Percentiles rank a stretch among this genome's conserved stretches.
These are phyloP conservation scores for Rhizopus sp. DNA, from an alignment of 371 early-diverging fungal species.

Conservation along the genomic window DNA sequence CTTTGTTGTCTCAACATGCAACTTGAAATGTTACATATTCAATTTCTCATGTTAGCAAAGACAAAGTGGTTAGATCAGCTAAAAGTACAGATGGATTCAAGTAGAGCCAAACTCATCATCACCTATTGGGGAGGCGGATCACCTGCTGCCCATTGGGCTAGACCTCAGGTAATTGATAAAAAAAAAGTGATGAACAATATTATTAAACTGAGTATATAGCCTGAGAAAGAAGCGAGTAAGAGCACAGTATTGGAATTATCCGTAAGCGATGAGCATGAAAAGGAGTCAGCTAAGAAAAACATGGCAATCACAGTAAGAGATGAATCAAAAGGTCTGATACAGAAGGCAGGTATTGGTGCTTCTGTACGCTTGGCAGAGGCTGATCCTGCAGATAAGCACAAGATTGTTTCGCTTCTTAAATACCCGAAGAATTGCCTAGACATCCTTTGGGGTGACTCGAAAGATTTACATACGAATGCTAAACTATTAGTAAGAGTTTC, in stretches of 20 bases:
- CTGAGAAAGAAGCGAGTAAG: background rate
- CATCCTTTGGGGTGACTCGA: constrained; percentile 39
- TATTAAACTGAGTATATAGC: background rate
- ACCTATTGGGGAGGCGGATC: constrained; percentile 65
- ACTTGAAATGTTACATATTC: constrained; percentile 65
- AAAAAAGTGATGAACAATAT: no score
- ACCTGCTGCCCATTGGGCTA: constrained; percentile 44
- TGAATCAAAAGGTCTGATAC: constrained; percentile 43
- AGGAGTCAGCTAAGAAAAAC: constrained; percentile 17
- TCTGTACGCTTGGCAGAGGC: constrained; percentile 34
- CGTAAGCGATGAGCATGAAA: constrained; percentile 30
- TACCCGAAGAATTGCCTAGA: constrained; percentile 42
- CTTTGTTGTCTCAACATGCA: constrained; percentile 66
- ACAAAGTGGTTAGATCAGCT: constrained; percentile 70
- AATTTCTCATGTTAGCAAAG: constrained; percentile 59
- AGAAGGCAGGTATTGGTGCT: constrained; percentile 50
- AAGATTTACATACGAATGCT: constrained; percentile 32
- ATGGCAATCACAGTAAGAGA: constrained; percentile 35
- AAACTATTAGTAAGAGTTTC: constrained; percentile 31
- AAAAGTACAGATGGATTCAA: constrained; percentile 59
- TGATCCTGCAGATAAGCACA: constrained; percentile 25
- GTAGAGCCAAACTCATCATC: constrained; percentile 56
- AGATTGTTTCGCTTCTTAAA: constrained; percentile 38
- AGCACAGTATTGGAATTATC: constrained; percentile 29
- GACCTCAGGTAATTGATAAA: constrained; percentile 25